These are phyloP conservation scores for Platanthera guangdongensis DNA, from an alignment of 106 monocot genomes.

Conservation along the genomic window DNA sequence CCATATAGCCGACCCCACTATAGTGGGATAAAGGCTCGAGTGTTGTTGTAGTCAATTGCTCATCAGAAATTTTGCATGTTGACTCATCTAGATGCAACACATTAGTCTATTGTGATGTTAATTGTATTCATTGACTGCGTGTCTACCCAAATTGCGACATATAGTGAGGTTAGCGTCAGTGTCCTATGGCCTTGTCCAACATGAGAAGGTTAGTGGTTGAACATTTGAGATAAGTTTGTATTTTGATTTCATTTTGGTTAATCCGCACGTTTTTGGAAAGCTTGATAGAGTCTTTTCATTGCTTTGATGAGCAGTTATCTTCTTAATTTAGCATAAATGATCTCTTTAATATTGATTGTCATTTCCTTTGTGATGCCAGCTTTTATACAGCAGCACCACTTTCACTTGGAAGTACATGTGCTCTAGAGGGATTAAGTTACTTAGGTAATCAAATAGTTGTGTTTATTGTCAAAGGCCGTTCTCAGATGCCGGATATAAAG, in stretches of 20 bases:
- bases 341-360: neutral
- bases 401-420: slow-evolving; percentile 48
- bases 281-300: neutral
- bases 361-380: slow-evolving; percentile 22
- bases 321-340: neutral
- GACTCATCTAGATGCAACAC: no score
- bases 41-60: no score
- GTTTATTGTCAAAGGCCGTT: slow-evolving; percentile 43
- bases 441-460: slow-evolving; percentile 26
- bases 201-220: no score
- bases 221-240: no score
- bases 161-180: no score
- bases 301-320: neutral
- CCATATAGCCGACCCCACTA: no score
- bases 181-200: no score
- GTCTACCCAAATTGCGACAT: no score
- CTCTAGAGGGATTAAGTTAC: slow-evolving; percentile 33
- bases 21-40: no score
- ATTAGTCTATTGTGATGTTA: no score
- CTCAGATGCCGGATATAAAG: slow-evolving; percentile 27
- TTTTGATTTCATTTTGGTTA: neutral
- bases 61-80: no score
- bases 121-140: no score
- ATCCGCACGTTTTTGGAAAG: neutral
- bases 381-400: slow-evolving; percentile 72